Evolutionary conservation across 2,329 filamentous ascomycete species (phyloP), one percentile per base, ranked within the genome.

Genomic region (Claviceps pusilla): DNA sequence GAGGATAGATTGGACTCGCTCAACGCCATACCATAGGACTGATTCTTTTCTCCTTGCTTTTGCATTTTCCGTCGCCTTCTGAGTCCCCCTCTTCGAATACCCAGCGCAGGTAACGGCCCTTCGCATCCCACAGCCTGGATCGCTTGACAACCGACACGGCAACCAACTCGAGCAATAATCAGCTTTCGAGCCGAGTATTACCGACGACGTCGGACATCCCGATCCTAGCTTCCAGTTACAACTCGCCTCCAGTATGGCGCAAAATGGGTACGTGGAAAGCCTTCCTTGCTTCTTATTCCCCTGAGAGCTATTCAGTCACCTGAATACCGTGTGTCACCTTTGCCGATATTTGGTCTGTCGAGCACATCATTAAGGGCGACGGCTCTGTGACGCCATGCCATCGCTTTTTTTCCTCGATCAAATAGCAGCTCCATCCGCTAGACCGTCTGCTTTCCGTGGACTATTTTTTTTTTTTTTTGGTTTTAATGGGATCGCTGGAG

Each of bases 171-270:
- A 43, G 19, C 37, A n/a, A 33, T 14, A n/a, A 9, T 29, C 31
- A 33, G 28, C 46, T 33, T 14, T 9, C 11, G 29, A 33, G 29
- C 16, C 29, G 28, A 11, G 16, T 12, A 12, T 2, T 37, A 48
- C 29, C 45, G 24, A 29, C 45, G 14, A 16, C 45, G 24, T 31
- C 12, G 6, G 45, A n/a, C 12, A 1, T 49, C 7, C 31, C 47
- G 7, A 35, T 48, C 16, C 31, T 37, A 33, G 28, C 31, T 11
- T 31, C 4, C 24, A 31, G 47, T 28, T 14, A 37, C 37, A 46
- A 49, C 41, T 54, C 49, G 52, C 53, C 60, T 60, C 55, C 56
- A 62, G 58, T 48, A 68, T 68, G 66, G 65, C 66, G 58, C 66
- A 68, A 60, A 66, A 68, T 53, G 64, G 66, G 59, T 60, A 60